These are phyloP conservation scores for Neoboletus subvelutipes DNA, from an alignment of 768 basidiomycete genomes.

Conservation along the genomic window DNA sequence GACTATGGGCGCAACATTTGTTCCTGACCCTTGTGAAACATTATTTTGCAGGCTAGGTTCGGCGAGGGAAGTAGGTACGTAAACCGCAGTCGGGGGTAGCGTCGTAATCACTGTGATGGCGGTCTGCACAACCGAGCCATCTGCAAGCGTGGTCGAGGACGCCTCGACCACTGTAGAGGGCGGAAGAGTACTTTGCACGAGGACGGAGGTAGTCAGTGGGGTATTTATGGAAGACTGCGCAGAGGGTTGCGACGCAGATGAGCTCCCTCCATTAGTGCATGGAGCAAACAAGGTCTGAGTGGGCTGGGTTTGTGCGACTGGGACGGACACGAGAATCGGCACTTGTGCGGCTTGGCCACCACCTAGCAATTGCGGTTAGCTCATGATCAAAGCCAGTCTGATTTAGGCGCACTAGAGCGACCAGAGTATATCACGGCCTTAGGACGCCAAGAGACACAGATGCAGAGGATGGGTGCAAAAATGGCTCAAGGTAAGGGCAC, in stretches of 20 bases:
- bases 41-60: constrained; percentile 18
- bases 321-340: constrained; percentile 40
- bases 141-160: constrained; percentile 38
- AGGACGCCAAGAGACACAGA: not conserved
- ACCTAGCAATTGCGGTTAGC: constrained; percentile 25
- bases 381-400: not conserved
- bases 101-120: constrained; percentile 40
- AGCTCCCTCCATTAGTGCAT: constrained; percentile 29
- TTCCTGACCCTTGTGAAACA: constrained; percentile 20
- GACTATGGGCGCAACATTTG: constrained; percentile 46
- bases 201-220: constrained; percentile 22
- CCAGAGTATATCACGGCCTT: constrained; percentile 22
- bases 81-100: constrained; percentile 31
- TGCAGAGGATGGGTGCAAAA: not conserved
- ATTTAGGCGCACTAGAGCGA: not conserved
- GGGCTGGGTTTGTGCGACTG: constrained; percentile 30
- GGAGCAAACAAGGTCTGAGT: constrained; percentile 44
- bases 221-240: constrained; percentile 6
- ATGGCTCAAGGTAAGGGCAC: constrained; percentile 11
- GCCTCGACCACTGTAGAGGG: constrained; percentile 33
- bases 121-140: constrained; percentile 41
- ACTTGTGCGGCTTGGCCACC: constrained; percentile 36
- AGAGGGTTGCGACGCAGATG: constrained; percentile 11
- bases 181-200: constrained; percentile 32
- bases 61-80: constrained; percentile 18